These are phyloP conservation scores for Rhodomyrtus tomentosa DNA, from an alignment of 345 rosid species.

Conservation along the genomic window DNA sequence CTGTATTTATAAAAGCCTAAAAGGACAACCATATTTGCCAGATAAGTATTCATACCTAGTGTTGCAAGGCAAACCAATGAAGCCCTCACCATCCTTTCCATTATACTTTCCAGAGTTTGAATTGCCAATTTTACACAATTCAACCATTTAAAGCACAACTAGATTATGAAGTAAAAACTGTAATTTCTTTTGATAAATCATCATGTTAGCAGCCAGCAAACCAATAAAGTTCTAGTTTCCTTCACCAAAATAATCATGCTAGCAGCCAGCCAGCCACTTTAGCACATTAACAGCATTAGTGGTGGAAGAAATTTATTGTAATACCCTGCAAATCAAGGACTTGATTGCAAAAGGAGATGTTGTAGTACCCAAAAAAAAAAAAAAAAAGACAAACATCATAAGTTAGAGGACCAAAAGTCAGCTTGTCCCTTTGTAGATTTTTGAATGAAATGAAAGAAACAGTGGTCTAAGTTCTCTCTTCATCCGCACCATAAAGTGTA, in stretches of 20 bases:
- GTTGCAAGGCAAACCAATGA: not conserved
- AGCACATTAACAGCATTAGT: not conserved
- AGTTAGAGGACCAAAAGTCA: not conserved
- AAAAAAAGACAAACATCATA: not conserved
- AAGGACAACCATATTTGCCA: not conserved
- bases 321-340: not conserved
- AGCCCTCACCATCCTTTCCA: not conserved
- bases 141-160: not conserved
- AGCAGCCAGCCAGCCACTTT: not conserved
- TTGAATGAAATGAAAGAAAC: not conserved
- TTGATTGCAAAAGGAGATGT: not conserved
- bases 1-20: conserved; percentile 84
- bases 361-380: not conserved
- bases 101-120: not conserved
- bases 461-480: not conserved
- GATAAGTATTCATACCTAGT: not conserved
- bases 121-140: not conserved
- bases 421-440: not conserved
- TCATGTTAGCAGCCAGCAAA: not conserved
- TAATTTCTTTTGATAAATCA: not conserved
- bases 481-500: not conserved
- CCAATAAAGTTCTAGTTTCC: not conserved
- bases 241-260: not conserved
- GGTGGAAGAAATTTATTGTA: not conserved
- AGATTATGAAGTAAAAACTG: not conserved